phyloP scores from a whole-genome alignment of 2,329 filamentous ascomycete genomes.

The Dactylonectria macrodidyma region DNA sequence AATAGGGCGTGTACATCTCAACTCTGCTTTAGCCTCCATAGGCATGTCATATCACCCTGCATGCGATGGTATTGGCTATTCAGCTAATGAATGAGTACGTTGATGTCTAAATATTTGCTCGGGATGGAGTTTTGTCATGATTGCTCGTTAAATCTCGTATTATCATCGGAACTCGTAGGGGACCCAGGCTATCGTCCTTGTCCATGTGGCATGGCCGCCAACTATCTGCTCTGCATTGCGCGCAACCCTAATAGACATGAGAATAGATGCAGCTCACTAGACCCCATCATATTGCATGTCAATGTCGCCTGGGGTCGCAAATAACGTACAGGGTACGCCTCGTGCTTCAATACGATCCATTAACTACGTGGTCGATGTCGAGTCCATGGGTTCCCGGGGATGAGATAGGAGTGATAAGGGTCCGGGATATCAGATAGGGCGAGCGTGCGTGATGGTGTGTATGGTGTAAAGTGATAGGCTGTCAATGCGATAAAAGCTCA shows the following conservation, averaged over 20 bases:
- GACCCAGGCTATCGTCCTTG: no score
- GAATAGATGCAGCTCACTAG: not conserved
- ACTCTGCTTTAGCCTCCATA: not conserved
- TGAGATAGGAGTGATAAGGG: not conserved
- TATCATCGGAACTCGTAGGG: no score
- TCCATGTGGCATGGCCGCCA: no score
- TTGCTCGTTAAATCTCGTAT: no score
- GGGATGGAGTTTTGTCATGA: not conserved
- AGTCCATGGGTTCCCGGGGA: not conserved
- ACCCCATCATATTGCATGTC: not conserved
- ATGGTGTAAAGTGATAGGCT: conserved; percentile 24
- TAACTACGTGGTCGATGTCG: not conserved
- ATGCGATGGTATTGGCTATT: not conserved
- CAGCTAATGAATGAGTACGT: not conserved
- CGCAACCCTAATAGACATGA: no score
- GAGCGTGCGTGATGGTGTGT: conserved; percentile 2
- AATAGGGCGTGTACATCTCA: not conserved
- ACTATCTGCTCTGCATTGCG: no score
- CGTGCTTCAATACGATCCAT: not conserved
- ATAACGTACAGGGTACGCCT: not conserved
- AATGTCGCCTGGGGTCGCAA: not conserved
- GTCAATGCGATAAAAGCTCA: conserved; percentile 1
- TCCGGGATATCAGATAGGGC: not conserved
- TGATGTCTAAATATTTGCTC: not conserved
- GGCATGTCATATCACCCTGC: no score